Conservation (phyloP, 331 rosid genomes). For the Telfairia occidentalis region DNA sequence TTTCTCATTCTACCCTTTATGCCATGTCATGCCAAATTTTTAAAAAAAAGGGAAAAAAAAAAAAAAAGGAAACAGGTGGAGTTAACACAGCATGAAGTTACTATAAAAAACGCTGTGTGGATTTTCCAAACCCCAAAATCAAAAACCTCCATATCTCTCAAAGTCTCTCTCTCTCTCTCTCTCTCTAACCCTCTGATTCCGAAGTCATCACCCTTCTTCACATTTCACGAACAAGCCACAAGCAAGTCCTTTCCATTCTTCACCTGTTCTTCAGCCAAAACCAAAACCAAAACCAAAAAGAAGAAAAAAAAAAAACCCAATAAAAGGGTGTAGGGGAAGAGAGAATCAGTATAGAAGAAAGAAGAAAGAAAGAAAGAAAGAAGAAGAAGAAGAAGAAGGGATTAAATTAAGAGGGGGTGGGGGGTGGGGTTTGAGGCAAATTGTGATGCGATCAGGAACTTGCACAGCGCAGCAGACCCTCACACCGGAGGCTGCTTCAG, state of each 20-base stretch:
- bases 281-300: background rate
- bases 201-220: too few species aligned
- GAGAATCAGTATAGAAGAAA: background rate
- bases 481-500: conserved; percentile 99
- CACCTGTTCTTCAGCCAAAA: background rate
- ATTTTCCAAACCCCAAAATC: conserved; percentile 35
- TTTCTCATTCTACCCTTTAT: background rate
- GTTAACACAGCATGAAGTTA: conserved; percentile 23
- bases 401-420: too few species aligned
- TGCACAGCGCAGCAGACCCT: conserved; percentile 94
- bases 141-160: conserved; percentile 15
- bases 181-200: background rate
- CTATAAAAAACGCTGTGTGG: conserved; percentile 57
- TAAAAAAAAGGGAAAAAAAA: conserved; percentile 28
- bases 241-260: too few species aligned
- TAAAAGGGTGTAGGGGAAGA: background rate
- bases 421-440: conserved; percentile 41
- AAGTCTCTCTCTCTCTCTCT: background rate
- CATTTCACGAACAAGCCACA: too few species aligned
- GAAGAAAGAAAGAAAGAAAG: background rate
- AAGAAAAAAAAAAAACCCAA: background rate
- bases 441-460: conserved; percentile 92
- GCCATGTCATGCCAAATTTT: background rate
- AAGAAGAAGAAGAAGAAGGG: too few species aligned
- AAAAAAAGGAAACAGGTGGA: conserved; percentile 20